phyloP scores from a whole-genome alignment of 495 filamentous ascomycete species.

The Annulohypoxylon nitens region DNA sequence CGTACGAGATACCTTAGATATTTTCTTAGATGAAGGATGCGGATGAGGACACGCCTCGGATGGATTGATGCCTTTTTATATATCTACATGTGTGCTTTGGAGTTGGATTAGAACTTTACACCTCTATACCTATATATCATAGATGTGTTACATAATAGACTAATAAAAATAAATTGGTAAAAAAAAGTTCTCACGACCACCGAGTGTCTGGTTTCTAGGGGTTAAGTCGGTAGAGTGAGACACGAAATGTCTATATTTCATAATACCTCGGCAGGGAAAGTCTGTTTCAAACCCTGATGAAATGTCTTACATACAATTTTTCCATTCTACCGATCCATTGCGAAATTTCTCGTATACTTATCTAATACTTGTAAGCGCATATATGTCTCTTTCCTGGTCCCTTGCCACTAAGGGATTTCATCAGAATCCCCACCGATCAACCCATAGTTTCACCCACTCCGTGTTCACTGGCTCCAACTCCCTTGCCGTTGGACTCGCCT shows the following conservation, averaged over 20 bases:
- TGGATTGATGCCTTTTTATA: not conserved
- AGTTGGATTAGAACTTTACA: not conserved
- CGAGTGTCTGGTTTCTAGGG: not conserved
- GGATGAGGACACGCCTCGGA: constrained; percentile 1
- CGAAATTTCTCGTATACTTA: not conserved
- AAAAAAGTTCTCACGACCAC: not conserved
- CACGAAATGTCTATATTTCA: too few relatives aligned
- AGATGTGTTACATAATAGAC: constrained; percentile 32
- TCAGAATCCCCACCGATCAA: constrained; percentile 47
- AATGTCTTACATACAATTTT: not conserved
- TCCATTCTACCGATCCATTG: not conserved
- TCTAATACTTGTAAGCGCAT: not conserved
- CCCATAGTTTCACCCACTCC: constrained; percentile 49
- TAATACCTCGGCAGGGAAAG: too few relatives aligned
- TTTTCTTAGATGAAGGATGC: constrained; percentile 4
- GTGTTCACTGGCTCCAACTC: constrained; percentile 40
- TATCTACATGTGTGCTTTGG: not conserved
- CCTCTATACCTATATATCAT: constrained; percentile 10
- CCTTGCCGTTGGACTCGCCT: constrained; percentile 45
- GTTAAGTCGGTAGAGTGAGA: too few relatives aligned
- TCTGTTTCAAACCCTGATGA: not conserved
- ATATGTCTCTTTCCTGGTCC: not conserved
- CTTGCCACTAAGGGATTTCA: not conserved
- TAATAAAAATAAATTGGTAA: constrained; percentile 17
- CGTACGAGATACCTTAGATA: constrained; percentile 23